Conservation (phyloP, 2,329 filamentous ascomycete genomes). For the Alternaria metachromatica region DNA sequence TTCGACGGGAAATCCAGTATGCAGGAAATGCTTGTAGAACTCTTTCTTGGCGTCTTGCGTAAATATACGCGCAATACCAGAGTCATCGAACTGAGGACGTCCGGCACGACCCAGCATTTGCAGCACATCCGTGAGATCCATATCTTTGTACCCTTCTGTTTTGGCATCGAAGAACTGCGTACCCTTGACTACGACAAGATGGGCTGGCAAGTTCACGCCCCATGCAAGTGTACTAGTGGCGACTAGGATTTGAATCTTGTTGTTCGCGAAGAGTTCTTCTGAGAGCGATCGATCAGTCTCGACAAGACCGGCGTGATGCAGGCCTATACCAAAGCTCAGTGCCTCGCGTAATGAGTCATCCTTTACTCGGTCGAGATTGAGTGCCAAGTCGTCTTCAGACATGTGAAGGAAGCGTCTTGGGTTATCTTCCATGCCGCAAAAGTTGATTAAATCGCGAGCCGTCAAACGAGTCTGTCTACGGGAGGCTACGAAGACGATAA, state of each 20-base stretch:
- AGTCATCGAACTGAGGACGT: slow-evolving; percentile 93
- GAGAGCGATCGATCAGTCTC: slow-evolving; percentile 91
- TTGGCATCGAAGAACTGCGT: slow-evolving; percentile 99
- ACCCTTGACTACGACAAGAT: slow-evolving; percentile 96
- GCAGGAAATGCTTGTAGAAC: slow-evolving; percentile 99
- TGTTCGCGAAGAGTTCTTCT: slow-evolving; percentile 94
- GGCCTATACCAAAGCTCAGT: slow-evolving; percentile 94
- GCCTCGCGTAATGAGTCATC: slow-evolving; percentile 92
- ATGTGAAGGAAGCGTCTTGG: slow-evolving; percentile 91
- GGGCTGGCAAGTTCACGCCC: slow-evolving; percentile 97
- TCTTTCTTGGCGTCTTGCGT: slow-evolving; percentile 98
- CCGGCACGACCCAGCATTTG: slow-evolving; percentile 98
- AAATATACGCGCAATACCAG: slow-evolving; percentile 95
- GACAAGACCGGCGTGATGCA: slow-evolving; percentile 96
- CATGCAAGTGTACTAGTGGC: slow-evolving; percentile 96
- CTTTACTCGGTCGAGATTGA: slow-evolving; percentile 88
- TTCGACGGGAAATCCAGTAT: slow-evolving; percentile 97
- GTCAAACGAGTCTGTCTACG: slow-evolving; percentile 93
- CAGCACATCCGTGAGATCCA: slow-evolving; percentile 97
- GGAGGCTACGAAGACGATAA: slow-evolving; percentile 97
- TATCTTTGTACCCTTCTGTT: slow-evolving; percentile 96
- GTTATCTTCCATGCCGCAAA: slow-evolving; percentile 98
- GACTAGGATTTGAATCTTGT: slow-evolving; percentile 96
- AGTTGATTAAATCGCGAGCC: slow-evolving; percentile 94
- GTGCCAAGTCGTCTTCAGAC: slow-evolving; percentile 89